phyloP scores from a whole-genome alignment of 2,329 filamentous ascomycete genomes.

The Colletotrichum theobromicola region DNA sequence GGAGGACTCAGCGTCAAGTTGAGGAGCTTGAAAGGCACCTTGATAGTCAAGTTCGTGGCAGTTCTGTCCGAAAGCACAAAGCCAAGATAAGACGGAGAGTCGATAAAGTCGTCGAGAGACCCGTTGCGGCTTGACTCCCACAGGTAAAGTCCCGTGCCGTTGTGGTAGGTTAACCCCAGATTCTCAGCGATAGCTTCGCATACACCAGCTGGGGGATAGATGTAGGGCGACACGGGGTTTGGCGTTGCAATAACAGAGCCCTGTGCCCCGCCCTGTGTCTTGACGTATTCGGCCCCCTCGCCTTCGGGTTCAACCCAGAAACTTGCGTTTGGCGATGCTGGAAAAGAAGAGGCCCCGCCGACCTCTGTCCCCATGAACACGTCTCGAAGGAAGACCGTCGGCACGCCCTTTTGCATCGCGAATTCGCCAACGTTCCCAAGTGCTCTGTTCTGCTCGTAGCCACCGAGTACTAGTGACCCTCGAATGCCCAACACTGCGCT shows the following conservation, averaged over 20 bases:
- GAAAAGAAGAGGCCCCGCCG: slow-evolving; percentile 21
- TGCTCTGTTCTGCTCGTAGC: slow-evolving; percentile 36
- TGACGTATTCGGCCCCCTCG: neutral
- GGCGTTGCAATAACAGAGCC: slow-evolving; percentile 11
- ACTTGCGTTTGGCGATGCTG: neutral
- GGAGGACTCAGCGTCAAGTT: slow-evolving; percentile 44
- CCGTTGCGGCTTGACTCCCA: slow-evolving; percentile 39
- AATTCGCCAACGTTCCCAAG: slow-evolving; percentile 31
- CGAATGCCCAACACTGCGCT: slow-evolving; percentile 30
- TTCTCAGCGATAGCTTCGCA: slow-evolving; percentile 42
- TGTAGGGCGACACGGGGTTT: slow-evolving; percentile 37
- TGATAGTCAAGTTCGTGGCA: slow-evolving; percentile 41
- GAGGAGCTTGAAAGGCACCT: slow-evolving; percentile 45
- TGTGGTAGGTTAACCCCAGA: slow-evolving; percentile 41
- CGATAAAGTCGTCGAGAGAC: slow-evolving; percentile 39
- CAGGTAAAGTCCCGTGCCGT: slow-evolving; percentile 40
- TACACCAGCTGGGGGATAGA: slow-evolving; percentile 41
- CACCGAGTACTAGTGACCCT: slow-evolving; percentile 36
- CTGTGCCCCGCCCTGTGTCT: slow-evolving; percentile 9
- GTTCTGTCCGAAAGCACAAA: slow-evolving; percentile 39
- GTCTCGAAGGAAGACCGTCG: slow-evolving; percentile 21
- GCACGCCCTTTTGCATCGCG: slow-evolving; percentile 13
- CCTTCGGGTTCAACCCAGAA: slow-evolving; percentile 10
- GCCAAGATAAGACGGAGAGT: slow-evolving; percentile 44
- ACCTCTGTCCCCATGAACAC: slow-evolving; percentile 27